phyloP scores from a whole-genome alignment of 2,329 filamentous ascomycete genomes.

The Trichoderma sp. region DNA sequence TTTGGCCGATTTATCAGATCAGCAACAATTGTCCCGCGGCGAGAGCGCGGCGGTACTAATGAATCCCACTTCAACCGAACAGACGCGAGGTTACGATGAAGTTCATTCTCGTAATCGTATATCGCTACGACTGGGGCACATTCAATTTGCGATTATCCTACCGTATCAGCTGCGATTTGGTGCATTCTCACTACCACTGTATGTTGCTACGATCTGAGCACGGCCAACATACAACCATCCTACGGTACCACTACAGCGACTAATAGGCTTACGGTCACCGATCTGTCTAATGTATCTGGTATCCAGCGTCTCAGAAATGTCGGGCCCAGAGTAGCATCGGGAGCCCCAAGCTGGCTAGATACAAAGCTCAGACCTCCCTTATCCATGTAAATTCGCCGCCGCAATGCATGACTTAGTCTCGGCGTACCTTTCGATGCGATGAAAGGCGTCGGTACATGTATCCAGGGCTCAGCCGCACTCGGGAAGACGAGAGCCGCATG shows the following conservation, averaged over 20 bases:
- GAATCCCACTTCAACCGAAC: neutral
- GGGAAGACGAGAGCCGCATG: neutral
- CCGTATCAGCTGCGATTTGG: neutral
- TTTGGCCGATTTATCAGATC: neutral
- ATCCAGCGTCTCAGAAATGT: neutral
- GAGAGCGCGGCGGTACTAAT: neutral
- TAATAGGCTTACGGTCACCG: neutral
- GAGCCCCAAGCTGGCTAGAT: neutral
- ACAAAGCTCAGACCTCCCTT: neutral
- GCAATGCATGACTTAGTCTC: neutral
- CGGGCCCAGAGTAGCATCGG: neutral
- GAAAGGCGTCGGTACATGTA: neutral
- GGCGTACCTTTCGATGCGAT: neutral
- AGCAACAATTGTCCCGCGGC: neutral
- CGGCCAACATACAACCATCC: neutral
- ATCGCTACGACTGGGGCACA: neutral
- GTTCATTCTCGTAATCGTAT: neutral
- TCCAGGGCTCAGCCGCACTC: neutral
- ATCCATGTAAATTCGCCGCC: neutral
- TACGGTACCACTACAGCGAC: neutral
- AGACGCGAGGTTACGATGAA: neutral
- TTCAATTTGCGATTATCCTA: neutral
- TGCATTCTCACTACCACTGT: neutral
- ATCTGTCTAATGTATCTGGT: neutral
- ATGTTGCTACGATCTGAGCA: neutral